Percentiles rank a stretch among this genome's conserved stretches.
These are phyloP conservation scores for Vigna mungo DNA, from an alignment of 306 rosid species.

Conservation along the genomic window DNA sequence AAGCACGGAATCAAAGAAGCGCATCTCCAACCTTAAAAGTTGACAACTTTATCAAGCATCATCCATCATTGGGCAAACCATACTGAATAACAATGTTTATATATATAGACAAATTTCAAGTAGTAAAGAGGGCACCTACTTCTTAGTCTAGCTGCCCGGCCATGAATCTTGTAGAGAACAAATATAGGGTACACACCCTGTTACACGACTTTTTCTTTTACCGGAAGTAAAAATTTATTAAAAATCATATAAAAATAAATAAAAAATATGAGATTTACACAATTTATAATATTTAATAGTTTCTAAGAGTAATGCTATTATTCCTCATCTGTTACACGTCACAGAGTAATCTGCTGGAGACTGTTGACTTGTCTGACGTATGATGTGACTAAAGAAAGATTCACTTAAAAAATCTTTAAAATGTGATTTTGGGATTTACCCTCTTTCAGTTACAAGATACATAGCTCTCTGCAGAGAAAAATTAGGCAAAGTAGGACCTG, in stretches of 20 bases:
- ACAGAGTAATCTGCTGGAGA: neutral
- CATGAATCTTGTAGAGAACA: neutral
- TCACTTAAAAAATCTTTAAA: neutral
- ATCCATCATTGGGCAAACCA: constrained; percentile 4
- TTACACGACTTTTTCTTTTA: neutral
- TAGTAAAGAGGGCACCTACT: neutral
- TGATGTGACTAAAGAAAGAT: neutral
- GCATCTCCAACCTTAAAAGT: constrained; percentile 43
- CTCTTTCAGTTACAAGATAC: neutral
- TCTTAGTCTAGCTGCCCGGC: neutral
- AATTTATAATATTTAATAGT: neutral
- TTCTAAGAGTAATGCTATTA: neutral
- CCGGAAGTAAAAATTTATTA: neutral
- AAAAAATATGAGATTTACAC: neutral
- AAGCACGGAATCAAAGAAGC: constrained; percentile 24
- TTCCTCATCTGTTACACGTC: neutral
- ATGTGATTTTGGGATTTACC: constrained; percentile 22
- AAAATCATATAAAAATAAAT: neutral
- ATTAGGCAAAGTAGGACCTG: neutral
- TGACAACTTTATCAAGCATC: constrained; percentile 25
- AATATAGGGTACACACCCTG: neutral
- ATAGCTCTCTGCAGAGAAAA: neutral
- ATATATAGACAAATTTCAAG: neutral
- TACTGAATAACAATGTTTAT: neutral
- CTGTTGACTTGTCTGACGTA: constrained; percentile 37